Conservation (phyloP, 2,329 filamentous ascomycete species). For the Pyrenophora graminea region DNA sequence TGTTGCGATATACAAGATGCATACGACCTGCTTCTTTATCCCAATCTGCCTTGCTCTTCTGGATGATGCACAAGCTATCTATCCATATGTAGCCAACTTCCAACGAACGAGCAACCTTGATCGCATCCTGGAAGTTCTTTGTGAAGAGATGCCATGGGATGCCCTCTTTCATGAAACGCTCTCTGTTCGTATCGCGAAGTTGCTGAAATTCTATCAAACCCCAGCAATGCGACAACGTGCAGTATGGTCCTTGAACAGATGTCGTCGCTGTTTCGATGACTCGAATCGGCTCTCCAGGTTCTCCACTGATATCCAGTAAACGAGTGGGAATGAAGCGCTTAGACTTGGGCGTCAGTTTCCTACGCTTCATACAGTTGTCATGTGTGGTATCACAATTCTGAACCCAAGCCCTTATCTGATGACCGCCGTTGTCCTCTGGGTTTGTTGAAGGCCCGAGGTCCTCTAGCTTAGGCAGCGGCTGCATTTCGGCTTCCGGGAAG, state of each 20-base stretch:
- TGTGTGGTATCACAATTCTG: conserved; percentile 23
- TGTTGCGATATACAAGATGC: conserved; percentile 37
- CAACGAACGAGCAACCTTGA: conserved; percentile 26
- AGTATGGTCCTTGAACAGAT: conserved; percentile 23
- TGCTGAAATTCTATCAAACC: conserved; percentile 17
- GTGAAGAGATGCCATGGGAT: conserved; percentile 19
- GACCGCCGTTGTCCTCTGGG: conserved; percentile 1
- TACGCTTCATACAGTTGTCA: conserved; percentile 20
- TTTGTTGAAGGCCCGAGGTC: conserved; percentile 15
- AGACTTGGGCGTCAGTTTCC: conserved; percentile 4
- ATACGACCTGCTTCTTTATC: conserved; percentile 23
- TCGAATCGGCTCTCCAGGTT: conserved; percentile 2
- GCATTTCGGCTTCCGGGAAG: conserved; percentile 21
- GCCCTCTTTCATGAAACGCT: conserved; percentile 21
- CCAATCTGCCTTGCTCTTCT: conserved; percentile 25
- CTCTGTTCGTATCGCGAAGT: conserved; percentile 7
- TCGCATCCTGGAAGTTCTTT: conserved; percentile 32
- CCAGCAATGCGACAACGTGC: conserved; percentile 31
- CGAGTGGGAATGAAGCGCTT: conserved; percentile 25
- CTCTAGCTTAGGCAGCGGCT: conserved; percentile 9
- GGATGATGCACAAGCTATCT: conserved; percentile 28
- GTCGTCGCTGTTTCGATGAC: conserved; percentile 22
- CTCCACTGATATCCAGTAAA: conserved; percentile 22
- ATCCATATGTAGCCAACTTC: conserved; percentile 36
- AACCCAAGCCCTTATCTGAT: conserved; percentile 21